These are phyloP conservation scores for Pilaira anomala DNA, from an alignment of 192 early-diverging fungal species.

Conservation along the genomic window DNA sequence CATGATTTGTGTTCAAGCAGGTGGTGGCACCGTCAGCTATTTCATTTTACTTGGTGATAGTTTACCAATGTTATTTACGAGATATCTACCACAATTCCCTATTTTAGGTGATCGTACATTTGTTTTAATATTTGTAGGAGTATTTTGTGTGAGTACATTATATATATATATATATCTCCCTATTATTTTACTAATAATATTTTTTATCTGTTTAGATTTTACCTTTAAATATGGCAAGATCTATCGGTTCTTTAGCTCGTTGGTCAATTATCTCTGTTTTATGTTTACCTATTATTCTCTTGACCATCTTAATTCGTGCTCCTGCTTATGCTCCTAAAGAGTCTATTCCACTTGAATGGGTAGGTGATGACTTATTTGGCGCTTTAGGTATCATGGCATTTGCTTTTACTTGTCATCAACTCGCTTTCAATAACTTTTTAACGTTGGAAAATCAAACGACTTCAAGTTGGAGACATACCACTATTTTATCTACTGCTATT, in stretches of 20 bases:
- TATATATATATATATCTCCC: not conserved
- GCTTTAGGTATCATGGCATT: conserved; percentile 70
- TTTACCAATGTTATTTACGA: conserved; percentile 38
- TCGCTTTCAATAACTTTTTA: conserved; percentile 58
- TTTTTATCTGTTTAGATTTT: conserved; percentile 38
- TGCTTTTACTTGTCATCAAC: conserved; percentile 63
- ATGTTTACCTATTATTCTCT: conserved; percentile 60
- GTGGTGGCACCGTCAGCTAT: conserved; percentile 61
- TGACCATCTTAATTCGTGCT: conserved; percentile 54
- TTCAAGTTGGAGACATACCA: conserved; percentile 46
- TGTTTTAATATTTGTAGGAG: conserved; percentile 32
- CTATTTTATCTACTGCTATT: conserved; percentile 43
- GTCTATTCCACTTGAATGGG: conserved; percentile 43
- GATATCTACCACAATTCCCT: conserved; percentile 31
- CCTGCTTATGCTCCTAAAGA: conserved; percentile 49
- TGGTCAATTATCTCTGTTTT: conserved; percentile 59
- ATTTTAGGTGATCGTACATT: conserved; percentile 30
- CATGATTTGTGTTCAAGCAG: conserved; percentile 55
- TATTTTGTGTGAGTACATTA: conserved; percentile 19
- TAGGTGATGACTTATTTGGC: conserved; percentile 57
- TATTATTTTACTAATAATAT: not conserved
- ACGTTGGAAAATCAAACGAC: conserved; percentile 49
- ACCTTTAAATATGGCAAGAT: conserved; percentile 61
- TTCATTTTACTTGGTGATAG: conserved; percentile 53
- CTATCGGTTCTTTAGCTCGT: conserved; percentile 55